Evolutionary conservation across 345 rosid species (phyloP), one percentile per base, ranked within the genome.

Genomic region (Salix brachista): DNA sequence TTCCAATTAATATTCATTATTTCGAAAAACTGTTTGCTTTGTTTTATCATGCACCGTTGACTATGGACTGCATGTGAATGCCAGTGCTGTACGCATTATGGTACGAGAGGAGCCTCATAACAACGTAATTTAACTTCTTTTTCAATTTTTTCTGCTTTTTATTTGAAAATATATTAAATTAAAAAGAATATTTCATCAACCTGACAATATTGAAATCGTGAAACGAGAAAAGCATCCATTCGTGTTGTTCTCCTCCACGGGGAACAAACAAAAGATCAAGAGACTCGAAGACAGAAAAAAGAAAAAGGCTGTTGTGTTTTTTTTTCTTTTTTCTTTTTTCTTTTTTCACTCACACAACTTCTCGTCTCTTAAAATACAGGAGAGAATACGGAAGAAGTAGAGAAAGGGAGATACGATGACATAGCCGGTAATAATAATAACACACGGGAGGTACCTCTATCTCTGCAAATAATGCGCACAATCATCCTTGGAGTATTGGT

Each of bases 341-440:
- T 9, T 17, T 8, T 25, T n/a, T 1, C 36, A 9, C 67, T 56
- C 6, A 23, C 19, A 36, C 37, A 25, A 12, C 67, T 39, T 62
- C 23, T 56, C 80, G 69, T 64, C 80, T 42, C 13, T 21, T 54
- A 4, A 10, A 41, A 41, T 41, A 41, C 65, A 50, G 10, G 6
- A 37, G 3, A 8, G 23, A 54, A 50, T 14, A 61, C 1, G 56
- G 10, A 18, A 65, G 32, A 69, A 19, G 23, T 8, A 62, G 19
- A 54, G 42, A 62, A 73, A 46, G 8, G 76, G 21, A 62, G 42
- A 50, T 83, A 80, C 60, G 82, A 80, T 86, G 91, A 81, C 85
- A 83, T 72, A 34, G 67, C 76, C 77, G 54, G 8, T 41, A 17
- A 67, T 10, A 4, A 13, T 16, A 65, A 65, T 9, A 23, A 34